Conservation (phyloP, 306 rosid genomes). For the Hippophae tibetana region DNA sequence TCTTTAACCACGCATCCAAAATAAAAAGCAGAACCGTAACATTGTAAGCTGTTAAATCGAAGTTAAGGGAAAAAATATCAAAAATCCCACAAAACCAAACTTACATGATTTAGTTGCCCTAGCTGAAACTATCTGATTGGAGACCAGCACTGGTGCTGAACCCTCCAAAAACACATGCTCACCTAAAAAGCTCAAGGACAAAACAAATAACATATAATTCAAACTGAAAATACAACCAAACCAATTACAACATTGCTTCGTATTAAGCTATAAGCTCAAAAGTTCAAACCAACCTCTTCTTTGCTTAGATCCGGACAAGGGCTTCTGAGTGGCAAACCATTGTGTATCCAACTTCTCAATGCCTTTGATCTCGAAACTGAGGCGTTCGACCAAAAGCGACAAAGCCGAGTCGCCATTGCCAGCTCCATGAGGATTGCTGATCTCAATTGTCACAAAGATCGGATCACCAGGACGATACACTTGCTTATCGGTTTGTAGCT, state of each 20-base stretch:
- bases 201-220: neutral
- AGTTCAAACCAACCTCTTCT: conserved; percentile 49
- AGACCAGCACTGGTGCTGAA: conserved; percentile 48
- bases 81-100: conserved; percentile 11
- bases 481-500: conserved; percentile 64
- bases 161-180: conserved; percentile 68
- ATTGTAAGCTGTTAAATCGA: no score
- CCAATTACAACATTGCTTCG: neutral
- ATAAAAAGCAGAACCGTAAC: no score
- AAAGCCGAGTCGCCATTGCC: conserved; percentile 17
- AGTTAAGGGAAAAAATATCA: no score
- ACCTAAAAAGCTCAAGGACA: conserved; percentile 35
- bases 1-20: neutral
- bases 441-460: conserved; percentile 56
- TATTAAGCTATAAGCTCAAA: neutral
- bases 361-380: conserved; percentile 76
- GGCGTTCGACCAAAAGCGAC: conserved; percentile 68
- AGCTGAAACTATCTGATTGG: conserved; percentile 66
- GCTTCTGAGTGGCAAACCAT: conserved; percentile 88
- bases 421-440: conserved; percentile 31
- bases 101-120: conserved; percentile 78
- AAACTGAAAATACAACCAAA: neutral
- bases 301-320: conserved; percentile 63
- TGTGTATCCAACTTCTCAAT: conserved; percentile 78
- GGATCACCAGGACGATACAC: conserved; percentile 93